phyloP scores from a whole-genome alignment of 2,329 filamentous ascomycete genomes.

The Monosporascus sp. region DNA sequence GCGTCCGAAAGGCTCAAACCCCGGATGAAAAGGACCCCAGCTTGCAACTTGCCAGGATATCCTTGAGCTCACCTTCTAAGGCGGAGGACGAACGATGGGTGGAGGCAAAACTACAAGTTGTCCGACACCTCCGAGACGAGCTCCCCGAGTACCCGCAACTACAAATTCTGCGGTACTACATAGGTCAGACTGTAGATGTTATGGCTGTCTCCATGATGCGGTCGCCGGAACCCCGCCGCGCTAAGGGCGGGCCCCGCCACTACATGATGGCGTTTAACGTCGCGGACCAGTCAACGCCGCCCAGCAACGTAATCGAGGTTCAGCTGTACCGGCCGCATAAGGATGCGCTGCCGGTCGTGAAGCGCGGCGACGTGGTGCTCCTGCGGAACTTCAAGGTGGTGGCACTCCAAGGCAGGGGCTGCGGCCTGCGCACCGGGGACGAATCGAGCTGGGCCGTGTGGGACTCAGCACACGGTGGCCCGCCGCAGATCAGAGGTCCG shows the following conservation, averaged over 20 bases:
- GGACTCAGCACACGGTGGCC: conserved; percentile 33
- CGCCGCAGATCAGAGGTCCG: conserved; percentile 53
- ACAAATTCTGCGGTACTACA: conserved; percentile 44
- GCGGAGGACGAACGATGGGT: conserved; percentile 26
- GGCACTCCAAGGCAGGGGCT: conserved; percentile 49
- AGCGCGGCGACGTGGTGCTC: conserved; percentile 53
- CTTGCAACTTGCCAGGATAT: conserved; percentile 20
- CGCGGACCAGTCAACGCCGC: conserved; percentile 51
- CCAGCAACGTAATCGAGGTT: conserved; percentile 46
- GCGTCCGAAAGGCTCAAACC: conserved; percentile 6
- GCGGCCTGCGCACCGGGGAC: conserved; percentile 50
- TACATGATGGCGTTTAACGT: conserved; percentile 55
- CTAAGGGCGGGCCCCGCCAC: conserved; percentile 54
- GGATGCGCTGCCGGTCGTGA: conserved; percentile 50
- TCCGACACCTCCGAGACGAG: conserved; percentile 40
- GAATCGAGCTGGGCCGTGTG: conserved; percentile 60
- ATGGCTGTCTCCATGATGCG: conserved; percentile 49
- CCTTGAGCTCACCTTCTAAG: conserved; percentile 17
- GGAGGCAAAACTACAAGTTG: conserved; percentile 41
- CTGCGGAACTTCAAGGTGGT: conserved; percentile 52
- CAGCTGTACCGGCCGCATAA: conserved; percentile 56
- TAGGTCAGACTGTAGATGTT: conserved; percentile 47
- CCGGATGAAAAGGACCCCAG: conserved; percentile 18
- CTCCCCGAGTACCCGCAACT: conserved; percentile 51
- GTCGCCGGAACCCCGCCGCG: conserved; percentile 46